Base-by-base conservation (phyloP, 441 rosid species). In the Erysimum cheiri region DNA sequence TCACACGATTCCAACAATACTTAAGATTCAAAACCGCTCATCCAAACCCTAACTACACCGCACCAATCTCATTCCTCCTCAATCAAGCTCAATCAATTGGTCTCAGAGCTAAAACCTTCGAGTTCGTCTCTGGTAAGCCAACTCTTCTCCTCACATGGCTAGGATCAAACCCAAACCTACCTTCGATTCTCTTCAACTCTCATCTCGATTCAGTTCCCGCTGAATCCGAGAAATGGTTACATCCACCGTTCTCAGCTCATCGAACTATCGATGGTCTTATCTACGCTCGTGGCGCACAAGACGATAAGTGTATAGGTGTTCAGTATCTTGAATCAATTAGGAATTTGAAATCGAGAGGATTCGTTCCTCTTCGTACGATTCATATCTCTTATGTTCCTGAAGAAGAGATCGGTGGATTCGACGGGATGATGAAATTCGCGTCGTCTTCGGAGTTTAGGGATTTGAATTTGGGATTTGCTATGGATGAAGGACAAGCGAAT, bases 161-260 rank as follows among this genome's bases (percentile, higher is more conserved):
- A 0, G 97, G 96, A 41, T 80, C 92, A 1, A 53, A 88, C 73
- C 90, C 92, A 2, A 76, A 87, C 14, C 93, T 89, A 13, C 88
- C 85, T 19, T 89, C 93, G 0, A 57, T 93, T 28, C 89, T 93
- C 60, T 76, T 93, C 78, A 91, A 91, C 80, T 91, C 98, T 69
- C 97, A 93, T 66, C 89, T 93, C 75, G 98, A 93, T 54, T 93
- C 98, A 46, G 97, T 93, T 73, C 95, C 96, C 1, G 89, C 84
- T 5, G 98, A 93, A 64, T 83, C 88, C 14, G 69, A 84, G 33
- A 89, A 88, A 63, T 91, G 97, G 98, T 13, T 57, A 14, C 84
- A 91, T 68, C 89, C 88, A 6, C 97, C 96, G 6, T 89, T 93
- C 92, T 73, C 97, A 22, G 96, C 95, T 68, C 65, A 75, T 71